Percentiles rank a stretch among this genome's conserved stretches.
phyloP scores from a whole-genome alignment of 768 basidiomycete species.

The Rhizopogon sp. region DNA sequence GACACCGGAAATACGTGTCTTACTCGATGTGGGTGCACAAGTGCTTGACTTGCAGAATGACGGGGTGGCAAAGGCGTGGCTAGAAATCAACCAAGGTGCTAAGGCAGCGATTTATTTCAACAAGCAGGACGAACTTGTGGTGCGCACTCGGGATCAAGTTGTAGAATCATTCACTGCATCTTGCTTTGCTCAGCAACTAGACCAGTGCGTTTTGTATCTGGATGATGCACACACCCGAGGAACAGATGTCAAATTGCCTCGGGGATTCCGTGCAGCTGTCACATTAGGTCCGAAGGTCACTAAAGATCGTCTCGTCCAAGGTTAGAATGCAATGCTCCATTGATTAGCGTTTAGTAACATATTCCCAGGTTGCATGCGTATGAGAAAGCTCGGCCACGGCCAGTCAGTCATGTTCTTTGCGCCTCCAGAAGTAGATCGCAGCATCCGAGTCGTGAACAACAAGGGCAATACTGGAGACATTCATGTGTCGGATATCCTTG shows the following conservation, averaged over 20 bases:
- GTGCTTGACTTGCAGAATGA: slow-evolving; percentile 9
- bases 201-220: slow-evolving; percentile 41
- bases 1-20: slow-evolving; percentile 32
- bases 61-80: slow-evolving; percentile 25
- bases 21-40: slow-evolving; percentile 53
- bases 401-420: slow-evolving; percentile 48
- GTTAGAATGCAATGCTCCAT: no score
- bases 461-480: slow-evolving; percentile 5
- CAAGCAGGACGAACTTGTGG: slow-evolving; percentile 29
- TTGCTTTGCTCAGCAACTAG: slow-evolving; percentile 33
- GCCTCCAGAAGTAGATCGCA: slow-evolving; percentile 35
- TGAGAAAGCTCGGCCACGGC: slow-evolving; percentile 43
- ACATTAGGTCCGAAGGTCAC: slow-evolving; percentile 47
- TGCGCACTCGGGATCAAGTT: slow-evolving; percentile 31
- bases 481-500: slow-evolving; percentile 30
- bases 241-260: slow-evolving; percentile 48
- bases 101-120: slow-evolving; percentile 41
- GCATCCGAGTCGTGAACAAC: slow-evolving; percentile 26
- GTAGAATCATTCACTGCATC: slow-evolving; percentile 34
- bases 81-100: slow-evolving; percentile 13
- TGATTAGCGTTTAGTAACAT: no score
- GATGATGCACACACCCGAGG: slow-evolving; percentile 47
- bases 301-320: slow-evolving; percentile 50
- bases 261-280: slow-evolving; percentile 35
- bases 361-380: slow-evolving; percentile 49